Evolutionary conservation across 179 eudicot species (phyloP).

Genomic region (Silene noctiflora): DNA sequence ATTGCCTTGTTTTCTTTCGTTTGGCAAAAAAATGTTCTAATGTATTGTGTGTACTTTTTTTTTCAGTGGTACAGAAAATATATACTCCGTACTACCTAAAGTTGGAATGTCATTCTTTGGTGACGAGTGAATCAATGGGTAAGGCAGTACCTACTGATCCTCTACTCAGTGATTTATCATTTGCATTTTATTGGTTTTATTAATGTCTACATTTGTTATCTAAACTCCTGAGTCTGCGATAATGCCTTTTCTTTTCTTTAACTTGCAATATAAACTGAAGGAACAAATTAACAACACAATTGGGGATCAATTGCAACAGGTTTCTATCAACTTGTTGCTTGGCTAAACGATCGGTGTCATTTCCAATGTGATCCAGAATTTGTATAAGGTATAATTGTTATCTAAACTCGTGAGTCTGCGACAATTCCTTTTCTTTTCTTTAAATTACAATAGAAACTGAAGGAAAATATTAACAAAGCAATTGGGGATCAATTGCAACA

Average conservation of each 20-base stretch:
- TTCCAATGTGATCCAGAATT: background rate
- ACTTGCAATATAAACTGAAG: background rate
- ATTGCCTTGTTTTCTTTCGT: background rate
- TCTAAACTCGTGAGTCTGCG: background rate
- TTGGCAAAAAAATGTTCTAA: background rate
- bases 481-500: background rate
- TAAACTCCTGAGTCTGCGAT: background rate
- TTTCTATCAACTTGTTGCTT: background rate
- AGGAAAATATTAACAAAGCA: background rate
- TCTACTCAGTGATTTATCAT: background rate
- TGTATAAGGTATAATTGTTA: constrained; percentile 1
- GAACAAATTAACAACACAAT: background rate
- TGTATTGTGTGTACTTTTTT: background rate
- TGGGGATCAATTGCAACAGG: background rate
- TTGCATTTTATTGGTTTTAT: background rate
- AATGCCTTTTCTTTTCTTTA: background rate
- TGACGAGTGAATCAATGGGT: background rate
- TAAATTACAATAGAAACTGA: background rate
- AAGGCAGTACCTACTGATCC: background rate
- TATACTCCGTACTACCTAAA: background rate
- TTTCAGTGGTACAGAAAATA: background rate
- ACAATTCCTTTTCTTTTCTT: background rate
- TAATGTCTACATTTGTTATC: background rate
- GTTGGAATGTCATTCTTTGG: no score
- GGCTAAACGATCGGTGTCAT: background rate